Evolutionary conservation across 1,284 basidiomycete genomes (phyloP).

Genomic region (Cystobasidiaceae sp.): DNA sequence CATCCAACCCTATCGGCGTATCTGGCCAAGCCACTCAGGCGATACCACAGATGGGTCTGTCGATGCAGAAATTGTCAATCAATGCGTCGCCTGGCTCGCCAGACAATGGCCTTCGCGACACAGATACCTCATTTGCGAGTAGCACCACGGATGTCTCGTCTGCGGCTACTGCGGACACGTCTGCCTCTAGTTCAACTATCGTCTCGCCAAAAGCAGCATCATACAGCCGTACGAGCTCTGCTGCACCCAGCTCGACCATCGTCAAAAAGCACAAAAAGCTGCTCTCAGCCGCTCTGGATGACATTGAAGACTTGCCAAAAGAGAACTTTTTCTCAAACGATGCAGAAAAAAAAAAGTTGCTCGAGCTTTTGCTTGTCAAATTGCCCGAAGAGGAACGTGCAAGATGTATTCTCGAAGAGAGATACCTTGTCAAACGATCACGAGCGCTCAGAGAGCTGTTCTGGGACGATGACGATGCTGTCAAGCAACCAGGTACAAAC

Average conservation of each 20-base stretch:
- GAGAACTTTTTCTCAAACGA: not conserved
- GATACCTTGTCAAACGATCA: not conserved
- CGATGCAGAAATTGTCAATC: too few relatives aligned
- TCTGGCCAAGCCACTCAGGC: too few relatives aligned
- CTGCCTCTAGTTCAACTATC: not conserved
- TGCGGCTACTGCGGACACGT: not conserved
- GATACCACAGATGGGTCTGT: too few relatives aligned
- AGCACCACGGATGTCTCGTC: not conserved
- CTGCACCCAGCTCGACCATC: not conserved
- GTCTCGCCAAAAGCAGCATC: not conserved
- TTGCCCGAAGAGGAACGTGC: constrained; percentile 7
- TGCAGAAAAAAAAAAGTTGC: not conserved
- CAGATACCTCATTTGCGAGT: not conserved
- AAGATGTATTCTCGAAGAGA: constrained; percentile 18
- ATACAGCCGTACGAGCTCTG: not conserved
- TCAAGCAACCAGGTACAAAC: not conserved
- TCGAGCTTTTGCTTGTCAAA: not conserved
- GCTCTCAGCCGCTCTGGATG: not conserved
- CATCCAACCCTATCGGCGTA: not conserved
- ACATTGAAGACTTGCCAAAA: not conserved
- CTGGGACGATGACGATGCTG: not conserved
- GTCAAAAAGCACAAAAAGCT: not conserved
- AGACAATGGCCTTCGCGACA: not conserved
- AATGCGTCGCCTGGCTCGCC: too few relatives aligned
- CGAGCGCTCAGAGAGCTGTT: not conserved